Base-by-base conservation (phyloP, 768 basidiomycete species). In the Panus rudis region DNA sequence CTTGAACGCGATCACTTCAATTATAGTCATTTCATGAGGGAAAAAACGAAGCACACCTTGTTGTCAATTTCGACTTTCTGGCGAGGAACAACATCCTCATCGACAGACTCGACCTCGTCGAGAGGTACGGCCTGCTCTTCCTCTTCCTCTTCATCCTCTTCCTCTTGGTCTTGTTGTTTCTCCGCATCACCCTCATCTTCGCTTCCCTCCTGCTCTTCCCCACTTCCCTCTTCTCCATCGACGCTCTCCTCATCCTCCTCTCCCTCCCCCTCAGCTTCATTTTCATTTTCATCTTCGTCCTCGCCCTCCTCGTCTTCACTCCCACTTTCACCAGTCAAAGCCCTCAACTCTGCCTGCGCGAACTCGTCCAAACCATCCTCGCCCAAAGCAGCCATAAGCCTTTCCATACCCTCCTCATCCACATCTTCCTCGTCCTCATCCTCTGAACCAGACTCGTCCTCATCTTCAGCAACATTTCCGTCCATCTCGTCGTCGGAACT, bases 11-110 rank as follows among this genome's bases (percentile, higher is more conserved):
- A 35, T 17, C 4, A 26, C 6, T 37, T 21, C 16, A n/a, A n/a
- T n/a, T n/a, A n/a, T n/a, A n/a, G n/a, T n/a, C 20, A 20, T 24
- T 13, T 37, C 24, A 43, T 17, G 31, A 28, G 25, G 4, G 20
- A 32, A 37, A 23, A 16, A 16, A 17, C 7, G n/a, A n/a, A 35
- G 21, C 12, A 67, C 78, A 85, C 91, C 53, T 74, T 75, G 63
- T 93, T 87, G 69, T 93, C 79, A 42, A 89, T 78, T 51, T 82
- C 81, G 35, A 90, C 63, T 68, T 92, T 93, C 69, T 84, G 83
- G 46, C 69, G 71, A n/a, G 84, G 88, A 22, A 92, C 73, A 1
- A 69, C 76, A 55, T 94, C 92, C 43, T 88, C 84, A 48, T 92
- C 87, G 12, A 90, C 70, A 4, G 67, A 66, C 25, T 71, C 62